Evolutionary conservation across 1,284 basidiomycete genomes (phyloP).

Genomic region (Exobasidium rhododendri): DNA sequence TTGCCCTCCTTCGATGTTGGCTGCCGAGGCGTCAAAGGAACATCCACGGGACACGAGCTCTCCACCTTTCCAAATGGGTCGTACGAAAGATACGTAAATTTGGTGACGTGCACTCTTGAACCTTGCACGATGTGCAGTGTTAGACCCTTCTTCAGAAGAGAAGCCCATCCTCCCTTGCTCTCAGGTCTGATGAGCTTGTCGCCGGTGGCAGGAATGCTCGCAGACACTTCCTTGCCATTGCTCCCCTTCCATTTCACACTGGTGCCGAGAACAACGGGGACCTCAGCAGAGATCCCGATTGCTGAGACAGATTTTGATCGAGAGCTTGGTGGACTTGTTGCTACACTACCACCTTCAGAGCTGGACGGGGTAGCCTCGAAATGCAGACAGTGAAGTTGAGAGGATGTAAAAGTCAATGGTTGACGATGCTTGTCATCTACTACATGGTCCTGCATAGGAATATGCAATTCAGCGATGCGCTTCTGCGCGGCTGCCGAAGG

Average conservation of each 20-base stretch:
- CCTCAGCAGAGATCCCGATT: conserved; percentile 44
- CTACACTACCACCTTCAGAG: too few species aligned
- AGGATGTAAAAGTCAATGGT: too few species aligned
- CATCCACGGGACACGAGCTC: conserved; percentile 19
- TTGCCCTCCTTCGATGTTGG: conserved; percentile 16
- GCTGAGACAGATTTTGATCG: conserved; percentile 25
- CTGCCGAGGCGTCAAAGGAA: conserved; percentile 9
- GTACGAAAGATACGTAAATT: conserved; percentile 37
- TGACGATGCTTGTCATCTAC: too few species aligned
- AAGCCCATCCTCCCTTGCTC: conserved; percentile 34
- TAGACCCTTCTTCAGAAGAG: conserved; percentile 35
- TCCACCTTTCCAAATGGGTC: conserved; percentile 43
- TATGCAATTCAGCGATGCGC: too few species aligned
- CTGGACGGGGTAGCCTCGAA: too few species aligned
- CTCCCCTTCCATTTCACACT: conserved; percentile 13
- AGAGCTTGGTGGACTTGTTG: too few species aligned
- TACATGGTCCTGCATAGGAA: too few species aligned
- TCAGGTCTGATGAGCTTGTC: conserved; percentile 1
- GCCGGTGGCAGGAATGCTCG: background rate
- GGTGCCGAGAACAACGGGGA: conserved; percentile 40
- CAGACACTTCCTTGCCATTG: background rate
- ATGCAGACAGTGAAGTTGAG: too few species aligned
- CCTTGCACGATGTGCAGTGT: conserved; percentile 41
- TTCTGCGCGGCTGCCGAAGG: too few species aligned
- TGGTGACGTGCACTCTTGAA: conserved; percentile 20